Evolutionary conservation across 768 basidiomycete species (phyloP).

Genomic region (Neoboletus magnificus): DNA sequence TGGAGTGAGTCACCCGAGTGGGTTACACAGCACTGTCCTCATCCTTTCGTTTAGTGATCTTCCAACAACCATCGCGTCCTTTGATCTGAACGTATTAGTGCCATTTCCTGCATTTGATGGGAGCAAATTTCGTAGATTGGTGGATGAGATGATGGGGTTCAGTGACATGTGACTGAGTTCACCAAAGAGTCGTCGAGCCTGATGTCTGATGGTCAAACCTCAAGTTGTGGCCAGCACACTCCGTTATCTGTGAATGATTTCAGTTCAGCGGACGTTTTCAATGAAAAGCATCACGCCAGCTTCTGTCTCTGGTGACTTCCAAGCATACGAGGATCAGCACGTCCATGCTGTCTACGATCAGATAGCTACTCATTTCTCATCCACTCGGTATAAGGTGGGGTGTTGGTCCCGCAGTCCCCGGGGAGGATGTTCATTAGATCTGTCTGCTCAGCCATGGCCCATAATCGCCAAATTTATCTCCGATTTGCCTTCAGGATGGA

Average conservation of each 20-base stretch:
- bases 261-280: background rate
- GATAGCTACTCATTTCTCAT: conserved; percentile 85
- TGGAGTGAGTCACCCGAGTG: conserved; percentile 46
- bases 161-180: conserved; percentile 24
- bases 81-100: conserved; percentile 43
- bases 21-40: background rate
- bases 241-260: background rate
- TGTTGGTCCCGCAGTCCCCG: background rate
- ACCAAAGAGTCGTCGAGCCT: background rate
- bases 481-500: conserved; percentile 66
- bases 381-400: conserved; percentile 80
- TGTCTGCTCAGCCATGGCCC: conserved; percentile 73
- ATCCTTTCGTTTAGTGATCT: conserved; percentile 43
- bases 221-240: background rate
- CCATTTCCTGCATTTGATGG: conserved; percentile 71
- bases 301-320: conserved; percentile 46
- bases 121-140: conserved; percentile 57
- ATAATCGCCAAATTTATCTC: conserved; percentile 74
- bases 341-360: conserved; percentile 83
- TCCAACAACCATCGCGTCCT: conserved; percentile 47
- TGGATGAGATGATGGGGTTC: conserved; percentile 83
- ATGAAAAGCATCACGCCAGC: conserved; percentile 38
- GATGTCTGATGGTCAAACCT: background rate
- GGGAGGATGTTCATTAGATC: background rate
- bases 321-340: conserved; percentile 64